Conservation (phyloP, 1,284 basidiomycete species). For the Trichosporon sp. region DNA sequence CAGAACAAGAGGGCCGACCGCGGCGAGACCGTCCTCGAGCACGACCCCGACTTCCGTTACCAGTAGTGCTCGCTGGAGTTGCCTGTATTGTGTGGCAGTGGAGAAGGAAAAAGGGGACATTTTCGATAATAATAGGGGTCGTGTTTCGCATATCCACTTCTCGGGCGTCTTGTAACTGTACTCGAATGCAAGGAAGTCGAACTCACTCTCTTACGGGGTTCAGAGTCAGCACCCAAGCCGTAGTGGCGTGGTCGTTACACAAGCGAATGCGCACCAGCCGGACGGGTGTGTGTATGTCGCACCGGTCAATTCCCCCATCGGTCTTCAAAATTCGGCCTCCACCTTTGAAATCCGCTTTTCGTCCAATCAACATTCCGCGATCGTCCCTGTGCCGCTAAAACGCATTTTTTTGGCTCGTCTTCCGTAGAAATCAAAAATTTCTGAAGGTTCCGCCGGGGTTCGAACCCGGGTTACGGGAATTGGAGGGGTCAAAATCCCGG, state of each 20-base stretch:
- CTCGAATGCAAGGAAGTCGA: not conserved
- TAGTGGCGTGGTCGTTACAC: no score
- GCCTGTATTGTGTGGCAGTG: no score
- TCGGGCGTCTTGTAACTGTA: not conserved
- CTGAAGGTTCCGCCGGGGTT: not conserved
- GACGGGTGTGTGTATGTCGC: no score
- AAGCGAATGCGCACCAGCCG: no score
- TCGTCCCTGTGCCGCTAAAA: no score
- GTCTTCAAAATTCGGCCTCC: not conserved
- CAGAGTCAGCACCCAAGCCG: no score
- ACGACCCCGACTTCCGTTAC: slow-evolving; percentile 12
- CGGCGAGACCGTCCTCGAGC: slow-evolving; percentile 15
- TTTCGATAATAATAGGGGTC: not conserved
- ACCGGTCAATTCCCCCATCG: not conserved
- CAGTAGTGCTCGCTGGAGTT: not conserved
- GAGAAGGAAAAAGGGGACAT: not conserved
- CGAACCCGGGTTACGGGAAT: not conserved
- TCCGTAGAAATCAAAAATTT: no score
- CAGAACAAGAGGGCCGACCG: slow-evolving; percentile 17
- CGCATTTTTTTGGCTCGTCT: no score
- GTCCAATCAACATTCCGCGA: not conserved
- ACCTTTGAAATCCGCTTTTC: not conserved
- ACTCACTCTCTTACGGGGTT: not conserved
- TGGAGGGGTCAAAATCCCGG: not conserved
- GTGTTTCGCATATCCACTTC: not conserved